Evolutionary conservation across 1,139 yeast species (phyloP), one percentile per base, ranked within the genome.

Genomic region (Yamadazyma diddensiae): DNA sequence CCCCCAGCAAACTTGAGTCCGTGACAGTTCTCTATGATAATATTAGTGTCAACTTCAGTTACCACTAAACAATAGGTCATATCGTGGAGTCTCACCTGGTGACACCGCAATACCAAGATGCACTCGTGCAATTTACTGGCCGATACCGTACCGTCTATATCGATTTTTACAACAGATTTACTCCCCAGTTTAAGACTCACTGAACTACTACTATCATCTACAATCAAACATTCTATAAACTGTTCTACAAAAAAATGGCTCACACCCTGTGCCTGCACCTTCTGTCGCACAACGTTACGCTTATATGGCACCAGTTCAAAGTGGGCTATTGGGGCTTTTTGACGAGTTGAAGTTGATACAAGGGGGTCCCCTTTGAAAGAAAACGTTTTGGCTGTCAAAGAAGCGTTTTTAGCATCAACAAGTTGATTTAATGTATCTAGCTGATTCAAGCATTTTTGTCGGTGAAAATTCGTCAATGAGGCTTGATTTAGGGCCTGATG

Each of bases 11-110:
- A 42, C 14, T 26, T 33, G 11, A 38, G 1, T 30, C 36, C 7
- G 35, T 32, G 4, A 36, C 72, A 58, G 27, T 55, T 45, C 38
- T 70, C 77, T 11, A 68, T 57, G 3, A 67, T 51, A 2, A 63
- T 45, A 15, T 54, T 46, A 20, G 55, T 58, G 3, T 41, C 41
- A 3, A 56, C 57, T 2, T 47, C 39, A 0, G 49, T 49, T 2
- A 55, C 31, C 0, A 70, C 34, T 2, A 43, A 36, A 21, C 59
- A 49, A 25, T 55, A 37, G 2, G 26, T 24, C 2, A 59, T 37
- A 28, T 57, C 43, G 40, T 68, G 74, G 10, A 70, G 45, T 19
- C 76, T 43, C 27, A 64, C 48, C 40, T 70, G 77, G 39, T 70
- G 75, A 37, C 72, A 59, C 10, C 43, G 30, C 3, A 62, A 37